Evolutionary conservation across 2,329 filamentous ascomycete genomes (phyloP), one percentile per base, ranked within the genome.

Genomic region (Arthrobotrys entomopaga): DNA sequence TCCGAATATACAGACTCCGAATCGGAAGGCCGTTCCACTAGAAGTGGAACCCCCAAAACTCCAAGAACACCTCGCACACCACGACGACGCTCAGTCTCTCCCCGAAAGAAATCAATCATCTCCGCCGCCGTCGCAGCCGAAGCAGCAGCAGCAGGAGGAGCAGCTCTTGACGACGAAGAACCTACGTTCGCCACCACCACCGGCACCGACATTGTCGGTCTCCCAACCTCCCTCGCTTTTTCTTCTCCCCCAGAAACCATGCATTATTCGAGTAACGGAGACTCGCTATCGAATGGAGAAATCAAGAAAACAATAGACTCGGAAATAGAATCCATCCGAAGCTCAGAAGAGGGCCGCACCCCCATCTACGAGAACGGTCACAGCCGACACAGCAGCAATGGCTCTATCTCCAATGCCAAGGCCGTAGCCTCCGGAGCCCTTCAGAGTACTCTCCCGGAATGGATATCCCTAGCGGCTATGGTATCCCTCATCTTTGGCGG

Each of bases 401-500:
- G 66, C 73, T 29, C 40, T 52, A 43, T 64, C 24, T 53, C 58
- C 1, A 59, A 65, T 15, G 20, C 50, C 52, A 74, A 67, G 40
- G 65, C 70, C 15, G 16, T 74, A 20, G 63, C 53, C 3, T 53
- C 38, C 6, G 70, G 71, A 4, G 53, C 48, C 7, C 53, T 75
- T 0, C 77, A 79, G 40, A 76, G 72, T 34, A 77, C 78, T 11
- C 59, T 90, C 70, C 86, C 87, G 34, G 85, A 86, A 81, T 89
- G 87, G 86, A 81, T 91, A 42, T 86, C 87, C 67, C 84, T 89
- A 52, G 84, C 85, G 20, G 84, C 86, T 67, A 96, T 96, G 86
- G 85, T 94, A 69, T 86, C 86, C 59, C 86, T 98, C 77, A 98
- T 99, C 72, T 97, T 99, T 81, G 95, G 95, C 59, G 95, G 95